Evolutionary conservation across 768 basidiomycete genomes (phyloP).

Genomic region (Trametes punicea): DNA sequence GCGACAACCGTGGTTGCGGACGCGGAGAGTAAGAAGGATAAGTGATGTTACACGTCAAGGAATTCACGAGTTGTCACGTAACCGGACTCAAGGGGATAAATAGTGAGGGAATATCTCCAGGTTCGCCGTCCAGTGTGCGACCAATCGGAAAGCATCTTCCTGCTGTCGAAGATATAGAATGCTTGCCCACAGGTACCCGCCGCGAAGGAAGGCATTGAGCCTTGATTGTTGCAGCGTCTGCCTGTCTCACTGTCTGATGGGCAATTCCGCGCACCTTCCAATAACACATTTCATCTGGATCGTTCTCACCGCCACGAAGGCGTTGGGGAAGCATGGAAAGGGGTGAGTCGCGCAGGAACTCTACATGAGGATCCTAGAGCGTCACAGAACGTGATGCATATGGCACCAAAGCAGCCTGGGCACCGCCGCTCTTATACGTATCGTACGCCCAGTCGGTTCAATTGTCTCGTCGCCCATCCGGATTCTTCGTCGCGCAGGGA

Average conservation of each 20-base stretch:
- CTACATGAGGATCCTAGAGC: conserved; percentile 5
- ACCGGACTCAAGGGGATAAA: background rate
- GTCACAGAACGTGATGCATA: conserved; percentile 4
- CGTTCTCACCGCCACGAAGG: background rate
- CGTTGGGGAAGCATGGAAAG: background rate
- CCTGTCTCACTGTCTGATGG: conserved; percentile 3
- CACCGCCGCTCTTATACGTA: background rate
- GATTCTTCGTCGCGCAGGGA: conserved; percentile 4
- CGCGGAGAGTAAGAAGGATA: conserved; percentile 28
- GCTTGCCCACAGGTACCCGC: background rate
- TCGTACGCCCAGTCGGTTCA: background rate
- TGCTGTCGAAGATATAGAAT: background rate
- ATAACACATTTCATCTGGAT: background rate
- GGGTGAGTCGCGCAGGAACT: background rate
- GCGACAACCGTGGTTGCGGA: conserved; percentile 12
- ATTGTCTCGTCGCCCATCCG: background rate
- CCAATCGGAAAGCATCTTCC: background rate
- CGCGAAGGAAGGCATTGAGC: background rate
- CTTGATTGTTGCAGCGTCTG: conserved; percentile 1
- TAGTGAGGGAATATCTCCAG: background rate
- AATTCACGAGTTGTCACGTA: background rate
- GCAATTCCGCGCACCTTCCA: background rate
- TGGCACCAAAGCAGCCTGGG: conserved; percentile 7
- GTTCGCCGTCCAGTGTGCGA: background rate
- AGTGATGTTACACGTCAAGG: conserved; percentile 14